A percentile compares a stretch with the other conserved stretches of the same genome.
Evolutionary conservation across 805 yeast genomes (phyloP).

Genomic region (Tetrapisispora iriomotensis): DNA sequence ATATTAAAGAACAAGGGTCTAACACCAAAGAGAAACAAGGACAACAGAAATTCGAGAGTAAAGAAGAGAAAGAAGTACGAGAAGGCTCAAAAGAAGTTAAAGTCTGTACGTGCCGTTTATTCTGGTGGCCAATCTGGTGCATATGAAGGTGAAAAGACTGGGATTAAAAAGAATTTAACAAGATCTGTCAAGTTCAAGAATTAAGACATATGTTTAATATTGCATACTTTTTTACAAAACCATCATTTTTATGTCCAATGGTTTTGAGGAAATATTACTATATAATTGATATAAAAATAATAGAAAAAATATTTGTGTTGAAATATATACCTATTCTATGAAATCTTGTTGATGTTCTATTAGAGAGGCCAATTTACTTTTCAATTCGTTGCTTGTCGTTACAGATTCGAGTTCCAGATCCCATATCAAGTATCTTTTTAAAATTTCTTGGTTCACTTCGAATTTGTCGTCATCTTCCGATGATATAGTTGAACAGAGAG

Average conservation of each 20-base stretch:
- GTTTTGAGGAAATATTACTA: too few species aligned
- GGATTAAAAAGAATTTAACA: constrained; percentile 91
- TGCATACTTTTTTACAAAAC: too few species aligned
- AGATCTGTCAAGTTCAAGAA: constrained; percentile 64
- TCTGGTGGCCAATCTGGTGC: constrained; percentile 59
- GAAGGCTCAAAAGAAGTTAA: constrained; percentile 85
- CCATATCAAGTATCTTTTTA: constrained; percentile 22
- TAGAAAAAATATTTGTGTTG: background rate
- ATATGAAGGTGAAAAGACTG: constrained; percentile 90
- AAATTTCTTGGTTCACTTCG: constrained; percentile 11
- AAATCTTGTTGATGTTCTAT: too few species aligned
- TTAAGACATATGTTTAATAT: constrained; percentile 4
- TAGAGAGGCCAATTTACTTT: constrained; percentile 5
- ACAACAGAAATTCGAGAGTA: constrained; percentile 89
- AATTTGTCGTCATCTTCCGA: constrained; percentile 13
- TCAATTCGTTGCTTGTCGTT: constrained; percentile 3
- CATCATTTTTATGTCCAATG: too few species aligned
- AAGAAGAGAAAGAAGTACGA: constrained; percentile 98
- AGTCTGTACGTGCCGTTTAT: constrained; percentile 84
- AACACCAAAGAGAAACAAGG: constrained; percentile 88
- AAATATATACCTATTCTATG: background rate
- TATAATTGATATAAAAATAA: background rate
- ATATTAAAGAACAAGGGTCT: constrained; percentile 94
- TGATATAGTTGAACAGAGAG: constrained; percentile 9
- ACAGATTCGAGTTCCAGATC: constrained; percentile 20